A percentile compares a stretch with the other conserved stretches of the same genome.
These are phyloP conservation scores for Knoxia roxburghii DNA, from an alignment of 257 asterid genomes.

Conservation along the genomic window DNA sequence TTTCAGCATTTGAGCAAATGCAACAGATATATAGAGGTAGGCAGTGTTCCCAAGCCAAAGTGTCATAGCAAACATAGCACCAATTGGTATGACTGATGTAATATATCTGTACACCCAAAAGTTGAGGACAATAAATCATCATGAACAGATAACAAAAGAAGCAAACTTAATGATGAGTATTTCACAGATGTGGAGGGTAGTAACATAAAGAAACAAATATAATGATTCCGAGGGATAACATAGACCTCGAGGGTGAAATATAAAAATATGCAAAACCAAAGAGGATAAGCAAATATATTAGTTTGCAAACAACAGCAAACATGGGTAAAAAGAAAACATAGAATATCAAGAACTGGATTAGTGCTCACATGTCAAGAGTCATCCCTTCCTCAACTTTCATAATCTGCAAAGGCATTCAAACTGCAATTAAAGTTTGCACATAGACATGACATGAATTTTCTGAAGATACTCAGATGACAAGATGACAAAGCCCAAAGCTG, in stretches of 20 bases:
- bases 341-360: slow-evolving; percentile 10
- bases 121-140: not conserved
- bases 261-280: not conserved
- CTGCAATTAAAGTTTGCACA: slow-evolving; percentile 6
- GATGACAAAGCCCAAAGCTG: not conserved
- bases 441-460: not conserved
- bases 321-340: not conserved
- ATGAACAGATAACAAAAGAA: not conserved
- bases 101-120: slow-evolving; percentile 56
- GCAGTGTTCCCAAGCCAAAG: slow-evolving; percentile 99
- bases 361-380: slow-evolving; percentile 88
- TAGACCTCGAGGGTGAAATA: not conserved
- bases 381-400: slow-evolving; percentile 91
- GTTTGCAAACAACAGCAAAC: not conserved
- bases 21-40: slow-evolving; percentile 92
- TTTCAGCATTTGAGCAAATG: slow-evolving; percentile 98
- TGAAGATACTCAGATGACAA: slow-evolving; percentile 9
- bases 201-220: not conserved
- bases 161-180: not conserved
- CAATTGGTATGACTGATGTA: slow-evolving; percentile 83
- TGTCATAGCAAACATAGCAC: slow-evolving; percentile 98
- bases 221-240: not conserved
- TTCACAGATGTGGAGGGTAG: not conserved
- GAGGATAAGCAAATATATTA: not conserved
- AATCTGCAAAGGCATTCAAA: slow-evolving; percentile 42